These are phyloP conservation scores for Glaciozyma martinii DNA, from an alignment of 768 basidiomycete species.

Conservation along the genomic window DNA sequence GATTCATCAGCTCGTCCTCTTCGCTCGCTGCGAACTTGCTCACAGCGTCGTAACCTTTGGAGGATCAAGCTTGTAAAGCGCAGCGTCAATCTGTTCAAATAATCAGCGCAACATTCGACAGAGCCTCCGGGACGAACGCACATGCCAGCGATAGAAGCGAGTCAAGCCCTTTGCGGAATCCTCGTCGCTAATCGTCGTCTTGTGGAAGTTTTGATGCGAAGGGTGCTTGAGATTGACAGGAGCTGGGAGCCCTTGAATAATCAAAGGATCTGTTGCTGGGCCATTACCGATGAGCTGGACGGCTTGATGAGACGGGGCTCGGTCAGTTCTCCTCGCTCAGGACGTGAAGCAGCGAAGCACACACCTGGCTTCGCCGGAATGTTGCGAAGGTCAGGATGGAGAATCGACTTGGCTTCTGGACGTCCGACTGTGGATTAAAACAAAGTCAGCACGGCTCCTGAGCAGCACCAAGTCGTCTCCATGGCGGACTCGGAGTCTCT, in stretches of 20 bases:
- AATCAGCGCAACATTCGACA: background rate
- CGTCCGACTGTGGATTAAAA: slow-evolving; percentile 4
- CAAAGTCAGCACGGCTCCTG: background rate
- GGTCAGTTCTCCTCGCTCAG: too few relatives aligned
- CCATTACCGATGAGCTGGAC: slow-evolving; percentile 92
- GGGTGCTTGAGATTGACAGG: slow-evolving; percentile 72
- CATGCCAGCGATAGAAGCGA: slow-evolving; percentile 72
- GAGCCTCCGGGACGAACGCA: slow-evolving; percentile 1
- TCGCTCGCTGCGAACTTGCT: slow-evolving; percentile 40
- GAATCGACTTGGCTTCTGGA: slow-evolving; percentile 31
- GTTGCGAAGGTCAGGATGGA: slow-evolving; percentile 78
- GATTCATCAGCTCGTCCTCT: too few relatives aligned
- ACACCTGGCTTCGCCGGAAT: slow-evolving; percentile 79
- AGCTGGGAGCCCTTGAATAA: slow-evolving; percentile 25
- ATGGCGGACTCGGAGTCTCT: too few relatives aligned
- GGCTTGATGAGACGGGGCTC: too few relatives aligned
- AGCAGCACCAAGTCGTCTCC: background rate
- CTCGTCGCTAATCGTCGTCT: slow-evolving; percentile 59
- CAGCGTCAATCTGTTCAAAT: slow-evolving; percentile 69
- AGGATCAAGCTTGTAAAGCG: slow-evolving; percentile 45
- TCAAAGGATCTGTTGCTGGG: slow-evolving; percentile 33
- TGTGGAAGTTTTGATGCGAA: slow-evolving; percentile 77
- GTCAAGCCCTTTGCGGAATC: slow-evolving; percentile 70
- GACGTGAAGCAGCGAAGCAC: too few relatives aligned
- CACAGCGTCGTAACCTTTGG: slow-evolving; percentile 69